Base-by-base conservation (phyloP, 2,329 filamentous ascomycete species). In the Penicillium sp. region DNA sequence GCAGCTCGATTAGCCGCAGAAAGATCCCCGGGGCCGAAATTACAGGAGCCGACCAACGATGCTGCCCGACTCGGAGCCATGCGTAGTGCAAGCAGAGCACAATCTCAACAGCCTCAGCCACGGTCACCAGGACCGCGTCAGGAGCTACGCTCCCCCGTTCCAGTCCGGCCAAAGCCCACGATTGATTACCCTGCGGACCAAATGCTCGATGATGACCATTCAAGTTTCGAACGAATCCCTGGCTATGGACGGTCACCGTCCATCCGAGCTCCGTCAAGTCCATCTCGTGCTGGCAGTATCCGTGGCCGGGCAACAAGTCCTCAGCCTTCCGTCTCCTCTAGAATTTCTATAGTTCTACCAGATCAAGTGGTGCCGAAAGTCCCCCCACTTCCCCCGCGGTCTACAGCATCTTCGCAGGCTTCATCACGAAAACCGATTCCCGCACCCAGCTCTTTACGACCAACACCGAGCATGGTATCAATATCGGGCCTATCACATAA, bases 1-100 rank as follows among this genome's bases (percentile, higher is more conserved):
- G 74, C 74, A 45, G 72, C 74, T 21, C 68, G 70, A 46, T 61
- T 74, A 24, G 73, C 75, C 29, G 70, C 68, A 5, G 66, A 65
- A 55, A 69, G 64, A 57, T 71, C 70, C 31, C 62, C 66, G 16
- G 57, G 54, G 11, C 63, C 63, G 29, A 59, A 57, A 27, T 7
- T 16, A 33, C 53, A 52, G 48, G 64, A 64, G 39, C 45, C 55
- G 44, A 46, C 53, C 29, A 14, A 22, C 21, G 54, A 55, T 48
- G 58, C 59, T 5, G 59, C 63, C 29, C 60, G 55, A 39, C 52
- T 63, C 37, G 58, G 57, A 33, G 58, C 63, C 56, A 51, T 57
- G 16, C 62, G 63, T 43, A 66, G 58, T 47, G 60, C 60, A 21
- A 65, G 59, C 46, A 56, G 53, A 37, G 53, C 54, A 52, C 60